These are phyloP conservation scores for Ogataea wickerhamii DNA, from an alignment of 805 yeast species.

Conservation along the genomic window DNA sequence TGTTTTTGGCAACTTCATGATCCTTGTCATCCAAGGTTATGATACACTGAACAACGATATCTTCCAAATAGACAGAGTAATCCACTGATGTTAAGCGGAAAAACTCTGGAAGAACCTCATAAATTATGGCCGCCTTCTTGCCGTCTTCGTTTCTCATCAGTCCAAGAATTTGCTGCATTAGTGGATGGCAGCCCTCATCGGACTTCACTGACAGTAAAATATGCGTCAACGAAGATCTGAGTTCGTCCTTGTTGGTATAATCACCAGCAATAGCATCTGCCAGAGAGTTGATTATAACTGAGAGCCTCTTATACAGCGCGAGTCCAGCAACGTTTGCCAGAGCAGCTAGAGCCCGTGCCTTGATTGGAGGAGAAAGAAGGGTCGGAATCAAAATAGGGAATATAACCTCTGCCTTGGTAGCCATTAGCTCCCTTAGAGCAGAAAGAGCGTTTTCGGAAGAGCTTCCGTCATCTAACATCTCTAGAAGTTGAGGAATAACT, in stretches of 20 bases:
- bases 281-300: constrained; percentile 69
- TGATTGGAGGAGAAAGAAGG: constrained; percentile 75
- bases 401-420: constrained; percentile 81
- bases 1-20: constrained; percentile 56
- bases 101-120: constrained; percentile 66
- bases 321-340: constrained; percentile 88
- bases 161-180: constrained; percentile 74
- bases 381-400: constrained; percentile 93
- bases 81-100: constrained; percentile 65
- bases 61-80: constrained; percentile 68
- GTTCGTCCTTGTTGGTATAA: constrained; percentile 34
- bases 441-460: constrained; percentile 71
- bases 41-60: constrained; percentile 69
- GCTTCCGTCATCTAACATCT: constrained; percentile 48
- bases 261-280: constrained; percentile 52
- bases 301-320: constrained; percentile 69
- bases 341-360: constrained; percentile 84
- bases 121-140: constrained; percentile 57
- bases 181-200: constrained; percentile 77
- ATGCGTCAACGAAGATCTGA: constrained; percentile 57
- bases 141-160: constrained; percentile 75
- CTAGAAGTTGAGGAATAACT: constrained; percentile 77
- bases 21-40: constrained; percentile 69
- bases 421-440: constrained; percentile 90
- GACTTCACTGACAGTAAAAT: constrained; percentile 71